phyloP scores from a whole-genome alignment of 1,284 basidiomycete genomes.

The Fistulinella staudtii region DNA sequence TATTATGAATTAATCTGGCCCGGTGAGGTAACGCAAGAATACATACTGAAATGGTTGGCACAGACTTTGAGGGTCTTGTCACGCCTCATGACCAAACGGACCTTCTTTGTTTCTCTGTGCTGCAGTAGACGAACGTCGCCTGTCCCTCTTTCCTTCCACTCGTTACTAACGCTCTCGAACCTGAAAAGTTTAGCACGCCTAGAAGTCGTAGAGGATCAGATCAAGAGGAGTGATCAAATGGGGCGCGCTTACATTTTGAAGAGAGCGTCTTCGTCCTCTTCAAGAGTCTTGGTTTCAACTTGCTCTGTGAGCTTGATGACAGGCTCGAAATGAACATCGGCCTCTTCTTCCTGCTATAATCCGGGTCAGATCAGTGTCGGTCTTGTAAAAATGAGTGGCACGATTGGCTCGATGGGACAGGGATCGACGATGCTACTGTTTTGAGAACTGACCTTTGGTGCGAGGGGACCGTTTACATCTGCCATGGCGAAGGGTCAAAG shows the following conservation, averaged over 20 bases:
- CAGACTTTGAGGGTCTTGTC: constrained; percentile 99
- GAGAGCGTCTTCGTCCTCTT: constrained; percentile 90
- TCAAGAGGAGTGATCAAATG: constrained; percentile 16
- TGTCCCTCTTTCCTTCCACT: constrained; percentile 98
- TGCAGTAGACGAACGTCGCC: constrained; percentile 87
- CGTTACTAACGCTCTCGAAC: constrained; percentile 75
- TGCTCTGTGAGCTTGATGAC: constrained; percentile 96
- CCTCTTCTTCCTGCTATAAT: constrained; percentile 69
- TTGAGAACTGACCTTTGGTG: constrained; percentile 54
- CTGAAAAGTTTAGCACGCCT: constrained; percentile 99
- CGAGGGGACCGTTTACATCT: constrained; percentile 60
- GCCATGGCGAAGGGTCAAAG: constrained; percentile 47
- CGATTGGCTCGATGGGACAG: constrained; percentile 28
- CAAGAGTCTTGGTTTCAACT: constrained; percentile 92
- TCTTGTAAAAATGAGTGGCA: constrained; percentile 27
- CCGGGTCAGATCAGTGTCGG: constrained; percentile 26
- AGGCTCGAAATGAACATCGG: constrained; percentile 93
- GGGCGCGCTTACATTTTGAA: constrained; percentile 88
- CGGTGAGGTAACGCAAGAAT: neutral
- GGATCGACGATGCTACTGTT: constrained; percentile 3
- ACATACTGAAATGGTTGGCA: constrained; percentile 95
- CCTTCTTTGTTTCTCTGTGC: constrained; percentile 88
- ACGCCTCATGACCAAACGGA: constrained; percentile 97
- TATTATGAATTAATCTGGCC: constrained; percentile 4
- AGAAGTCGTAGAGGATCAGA: constrained; percentile 8